A percentile compares a stretch with the other conserved stretches of the same genome.
Conservation (phyloP, 495 filamentous ascomycete species). For the Penicillium tannophilum region DNA sequence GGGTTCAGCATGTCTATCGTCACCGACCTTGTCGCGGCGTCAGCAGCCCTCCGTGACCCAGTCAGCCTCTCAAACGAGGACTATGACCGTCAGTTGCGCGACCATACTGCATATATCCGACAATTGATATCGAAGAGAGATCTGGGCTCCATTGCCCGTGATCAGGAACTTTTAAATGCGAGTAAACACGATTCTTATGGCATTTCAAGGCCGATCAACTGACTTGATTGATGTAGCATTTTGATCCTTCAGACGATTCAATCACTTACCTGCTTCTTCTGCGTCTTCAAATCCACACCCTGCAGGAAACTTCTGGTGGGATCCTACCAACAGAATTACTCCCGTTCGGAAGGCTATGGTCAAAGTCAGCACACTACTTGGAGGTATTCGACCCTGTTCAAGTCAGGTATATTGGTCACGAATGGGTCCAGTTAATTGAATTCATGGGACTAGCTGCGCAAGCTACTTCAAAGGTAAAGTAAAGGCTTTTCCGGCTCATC, state of each 20-base stretch:
- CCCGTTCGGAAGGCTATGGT: constrained; percentile 48
- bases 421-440: constrained; percentile 58
- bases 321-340: constrained; percentile 27
- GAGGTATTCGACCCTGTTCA: constrained; percentile 59
- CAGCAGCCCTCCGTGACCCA: background rate
- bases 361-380: constrained; percentile 50
- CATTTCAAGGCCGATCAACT: background rate
- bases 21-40: background rate
- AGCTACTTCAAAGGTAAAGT: constrained; percentile 49
- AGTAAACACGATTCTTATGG: constrained; percentile 12
- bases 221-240: constrained; percentile 26
- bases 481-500: constrained; percentile 14
- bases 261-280: constrained; percentile 47
- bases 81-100: constrained; percentile 36
- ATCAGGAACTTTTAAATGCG: constrained; percentile 34
- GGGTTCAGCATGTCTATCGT: constrained; percentile 1
- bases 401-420: constrained; percentile 57
- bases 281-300: constrained; percentile 32
- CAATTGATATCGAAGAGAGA: constrained; percentile 21
- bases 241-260: constrained; percentile 47
- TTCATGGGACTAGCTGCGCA: constrained; percentile 44
- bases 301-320: constrained; percentile 25
- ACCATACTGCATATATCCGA: constrained; percentile 29
- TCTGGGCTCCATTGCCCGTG: constrained; percentile 16
- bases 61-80: constrained; percentile 17